Conservation (phyloP, 1,284 basidiomycete genomes). For the Ganoderma multipileum region DNA sequence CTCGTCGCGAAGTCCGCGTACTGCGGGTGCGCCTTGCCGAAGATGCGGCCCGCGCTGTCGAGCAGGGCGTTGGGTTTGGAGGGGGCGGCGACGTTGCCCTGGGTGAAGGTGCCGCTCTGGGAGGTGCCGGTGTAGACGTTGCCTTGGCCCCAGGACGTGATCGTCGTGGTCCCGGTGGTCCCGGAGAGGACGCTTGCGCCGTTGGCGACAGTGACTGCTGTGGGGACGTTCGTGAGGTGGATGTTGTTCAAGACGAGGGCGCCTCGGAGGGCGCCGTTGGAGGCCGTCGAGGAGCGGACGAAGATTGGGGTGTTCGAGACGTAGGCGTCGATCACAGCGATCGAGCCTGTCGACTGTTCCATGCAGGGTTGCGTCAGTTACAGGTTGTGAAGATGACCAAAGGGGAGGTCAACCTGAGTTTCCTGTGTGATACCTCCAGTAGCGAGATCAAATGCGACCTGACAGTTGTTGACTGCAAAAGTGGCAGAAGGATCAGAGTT, state of each 20-base stretch:
- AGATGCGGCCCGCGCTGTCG: slow-evolving; percentile 63
- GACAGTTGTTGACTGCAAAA: slow-evolving; percentile 52
- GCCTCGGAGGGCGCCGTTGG: slow-evolving; percentile 46
- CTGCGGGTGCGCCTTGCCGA: slow-evolving; percentile 53
- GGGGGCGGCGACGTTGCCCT: slow-evolving; percentile 54
- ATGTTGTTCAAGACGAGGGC: slow-evolving; percentile 68
- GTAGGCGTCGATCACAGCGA: slow-evolving; percentile 67
- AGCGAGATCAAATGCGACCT: slow-evolving; percentile 54
- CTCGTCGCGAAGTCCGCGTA: slow-evolving; percentile 64
- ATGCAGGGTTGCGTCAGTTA: background rate
- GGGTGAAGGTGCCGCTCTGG: slow-evolving; percentile 50
- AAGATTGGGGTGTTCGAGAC: slow-evolving; percentile 56
- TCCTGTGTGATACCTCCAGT: slow-evolving; percentile 49
- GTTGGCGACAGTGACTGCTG: slow-evolving; percentile 55
- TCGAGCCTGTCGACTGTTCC: slow-evolving; percentile 50
- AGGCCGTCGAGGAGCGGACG: slow-evolving; percentile 43
- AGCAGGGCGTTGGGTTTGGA: slow-evolving; percentile 61
- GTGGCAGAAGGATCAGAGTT: background rate
- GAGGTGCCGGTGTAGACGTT: slow-evolving; percentile 65
- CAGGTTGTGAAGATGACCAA: background rate
- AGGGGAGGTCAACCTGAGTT: slow-evolving; percentile 20
- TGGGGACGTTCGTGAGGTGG: slow-evolving; percentile 59
- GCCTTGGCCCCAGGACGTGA: slow-evolving; percentile 75
- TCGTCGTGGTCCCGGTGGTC: slow-evolving; percentile 53
- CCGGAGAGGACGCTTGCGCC: slow-evolving; percentile 60